Percentiles rank a stretch among this genome's conserved stretches.
These are phyloP conservation scores for Nepenthes mirabilis DNA, from an alignment of 148 eudicot genomes.

Conservation along the genomic window DNA sequence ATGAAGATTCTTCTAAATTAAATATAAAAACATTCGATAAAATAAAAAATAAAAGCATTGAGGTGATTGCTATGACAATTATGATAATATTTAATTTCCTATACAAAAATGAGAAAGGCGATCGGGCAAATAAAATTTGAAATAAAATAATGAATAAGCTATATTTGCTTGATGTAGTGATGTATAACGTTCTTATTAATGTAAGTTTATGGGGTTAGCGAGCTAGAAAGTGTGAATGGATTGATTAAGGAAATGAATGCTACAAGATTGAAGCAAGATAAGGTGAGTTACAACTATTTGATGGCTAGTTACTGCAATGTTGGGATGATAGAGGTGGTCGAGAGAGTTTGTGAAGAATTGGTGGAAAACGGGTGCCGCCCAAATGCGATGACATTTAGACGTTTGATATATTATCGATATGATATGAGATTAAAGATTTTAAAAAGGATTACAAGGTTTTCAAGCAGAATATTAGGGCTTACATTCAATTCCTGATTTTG, in stretches of 20 bases:
- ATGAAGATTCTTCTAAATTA: conserved; percentile 33
- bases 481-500: conserved; percentile 66
- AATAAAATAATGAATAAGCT: conserved; percentile 50
- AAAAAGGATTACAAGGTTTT: conserved; percentile 56
- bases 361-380: conserved; percentile 37
- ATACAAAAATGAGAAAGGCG: conserved; percentile 34
- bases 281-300: conserved; percentile 58
- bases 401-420: conserved; percentile 29
- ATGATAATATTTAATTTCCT: conserved; percentile 42
- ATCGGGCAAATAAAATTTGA: conserved; percentile 52
- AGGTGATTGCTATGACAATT: conserved; percentile 32
- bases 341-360: conserved; percentile 42
- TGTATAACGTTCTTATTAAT: conserved; percentile 53
- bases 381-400: conserved; percentile 65
- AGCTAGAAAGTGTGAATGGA: conserved; percentile 38
- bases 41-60: conserved; percentile 53
- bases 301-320: conserved; percentile 52
- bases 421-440: conserved; percentile 43
- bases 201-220: conserved; percentile 24
- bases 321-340: conserved; percentile 61
- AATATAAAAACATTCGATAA: conserved; percentile 31
- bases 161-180: conserved; percentile 37
- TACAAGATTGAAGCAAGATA: conserved; percentile 45
- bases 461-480: conserved; percentile 44
- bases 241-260: conserved; percentile 57